These are phyloP conservation scores for Symbiodinium natans DNA, from an alignment of 73 alveolate genomes.

Conservation along the genomic window DNA sequence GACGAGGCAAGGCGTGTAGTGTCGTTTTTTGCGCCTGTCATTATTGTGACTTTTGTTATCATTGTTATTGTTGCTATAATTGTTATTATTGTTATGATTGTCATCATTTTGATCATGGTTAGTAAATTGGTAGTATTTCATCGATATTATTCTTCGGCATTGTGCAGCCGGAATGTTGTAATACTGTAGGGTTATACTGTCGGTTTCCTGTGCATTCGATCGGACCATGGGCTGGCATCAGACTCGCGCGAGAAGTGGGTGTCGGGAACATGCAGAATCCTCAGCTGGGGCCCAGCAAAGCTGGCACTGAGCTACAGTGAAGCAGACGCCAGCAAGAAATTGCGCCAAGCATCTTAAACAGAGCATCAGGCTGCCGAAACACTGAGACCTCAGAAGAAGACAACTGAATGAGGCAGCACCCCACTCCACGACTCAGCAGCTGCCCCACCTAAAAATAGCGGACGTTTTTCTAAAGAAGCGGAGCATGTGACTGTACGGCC, in stretches of 20 bases:
- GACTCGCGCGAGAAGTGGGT: conserved; percentile 74
- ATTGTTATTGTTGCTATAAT: too few relatives aligned
- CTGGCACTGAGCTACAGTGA: neutral
- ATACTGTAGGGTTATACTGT: too few relatives aligned
- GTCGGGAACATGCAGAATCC: conserved; percentile 89
- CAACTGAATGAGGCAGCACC: neutral
- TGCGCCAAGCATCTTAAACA: neutral
- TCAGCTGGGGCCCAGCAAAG: neutral
- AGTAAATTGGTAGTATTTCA: too few relatives aligned
- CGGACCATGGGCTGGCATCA: conserved; percentile 72
- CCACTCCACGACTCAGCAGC: neutral
- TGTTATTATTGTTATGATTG: too few relatives aligned
- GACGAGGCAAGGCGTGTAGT: neutral
- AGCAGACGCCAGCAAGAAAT: neutral
- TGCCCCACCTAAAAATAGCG: too few relatives aligned
- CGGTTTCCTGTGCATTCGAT: conserved; percentile 77
- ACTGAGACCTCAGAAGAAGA: neutral
- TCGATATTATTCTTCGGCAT: too few relatives aligned
- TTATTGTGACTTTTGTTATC: too few relatives aligned
- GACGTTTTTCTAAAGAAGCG: too few relatives aligned
- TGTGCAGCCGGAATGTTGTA: too few relatives aligned
- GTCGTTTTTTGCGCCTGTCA: too few relatives aligned
- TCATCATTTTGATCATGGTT: too few relatives aligned
- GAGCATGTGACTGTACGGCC: too few relatives aligned
- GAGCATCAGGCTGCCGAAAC: neutral